A percentile compares a stretch with the other conserved stretches of the same genome.
These are phyloP conservation scores for Coniochaeta sp. DNA, from an alignment of 2,329 filamentous ascomycete species.

Conservation along the genomic window DNA sequence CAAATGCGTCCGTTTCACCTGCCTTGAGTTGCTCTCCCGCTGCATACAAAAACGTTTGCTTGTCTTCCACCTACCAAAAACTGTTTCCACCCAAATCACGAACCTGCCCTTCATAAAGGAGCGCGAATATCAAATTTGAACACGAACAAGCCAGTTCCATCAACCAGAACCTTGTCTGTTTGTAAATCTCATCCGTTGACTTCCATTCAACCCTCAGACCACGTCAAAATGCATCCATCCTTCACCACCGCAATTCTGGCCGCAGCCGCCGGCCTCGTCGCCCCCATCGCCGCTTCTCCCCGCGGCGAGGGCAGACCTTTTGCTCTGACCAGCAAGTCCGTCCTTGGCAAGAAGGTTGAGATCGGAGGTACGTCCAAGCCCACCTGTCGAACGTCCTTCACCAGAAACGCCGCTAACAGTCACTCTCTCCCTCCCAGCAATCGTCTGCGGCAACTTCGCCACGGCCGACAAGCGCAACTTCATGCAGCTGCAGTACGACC, in stretches of 20 bases:
- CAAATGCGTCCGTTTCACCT: too few species aligned
- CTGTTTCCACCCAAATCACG: too few species aligned
- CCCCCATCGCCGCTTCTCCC: not conserved
- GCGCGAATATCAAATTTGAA: too few species aligned
- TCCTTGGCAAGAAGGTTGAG: not conserved
- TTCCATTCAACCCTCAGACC: not conserved
- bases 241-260: not conserved
- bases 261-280: not conserved
- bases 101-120: too few species aligned
- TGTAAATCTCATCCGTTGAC: too few species aligned
- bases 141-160: too few species aligned
- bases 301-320: not conserved
- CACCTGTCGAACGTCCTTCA: not conserved
- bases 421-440: not conserved
- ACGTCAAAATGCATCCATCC: not conserved
- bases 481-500: not conserved
- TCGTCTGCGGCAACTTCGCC: constrained; percentile 8
- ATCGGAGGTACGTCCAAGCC: not conserved
- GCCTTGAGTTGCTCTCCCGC: too few species aligned
- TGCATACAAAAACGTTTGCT: too few species aligned
- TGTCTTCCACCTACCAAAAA: too few species aligned
- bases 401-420: too few species aligned
- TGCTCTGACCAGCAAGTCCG: not conserved
- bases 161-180: too few species aligned
- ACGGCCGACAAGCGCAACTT: constrained; percentile 4